phyloP scores from a whole-genome alignment of 1,284 basidiomycete genomes.

The Malassezia slooffiae region DNA sequence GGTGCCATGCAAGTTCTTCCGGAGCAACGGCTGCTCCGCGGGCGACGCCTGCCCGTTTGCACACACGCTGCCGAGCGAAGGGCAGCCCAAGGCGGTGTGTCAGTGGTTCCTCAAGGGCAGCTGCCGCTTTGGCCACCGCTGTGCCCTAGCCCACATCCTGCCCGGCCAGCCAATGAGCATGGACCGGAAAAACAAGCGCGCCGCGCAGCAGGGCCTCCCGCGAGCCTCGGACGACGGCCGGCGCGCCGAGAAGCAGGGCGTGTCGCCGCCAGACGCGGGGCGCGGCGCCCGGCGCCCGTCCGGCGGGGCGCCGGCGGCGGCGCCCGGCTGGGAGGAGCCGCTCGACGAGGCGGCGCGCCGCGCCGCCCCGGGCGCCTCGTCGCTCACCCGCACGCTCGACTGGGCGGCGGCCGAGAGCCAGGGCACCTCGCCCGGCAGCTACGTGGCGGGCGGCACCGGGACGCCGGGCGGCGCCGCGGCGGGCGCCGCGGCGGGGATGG shows the following conservation, averaged over 20 bases:
- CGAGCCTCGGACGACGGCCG: not conserved
- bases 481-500: not conserved
- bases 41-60: conserved; percentile 93
- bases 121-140: conserved; percentile 97
- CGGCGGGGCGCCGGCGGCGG: not conserved
- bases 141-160: conserved; percentile 67
- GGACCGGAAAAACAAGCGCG: conserved; percentile 97
- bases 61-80: conserved; percentile 52
- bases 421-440: not conserved
- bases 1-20: conserved; percentile 97
- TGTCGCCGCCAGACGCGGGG: not conserved
- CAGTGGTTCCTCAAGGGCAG: conserved; percentile 79
- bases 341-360: not conserved
- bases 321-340: not conserved
- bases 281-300: not conserved
- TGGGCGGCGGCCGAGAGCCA: not conserved
- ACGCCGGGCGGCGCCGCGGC: not conserved
- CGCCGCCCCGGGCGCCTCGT: not conserved
- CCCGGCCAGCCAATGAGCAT: conserved; percentile 74
- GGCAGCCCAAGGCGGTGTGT: conserved; percentile 65
- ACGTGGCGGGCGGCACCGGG: not conserved
- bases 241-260: not conserved
- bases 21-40: conserved; percentile 60
- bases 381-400: not conserved
- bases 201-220: conserved; percentile 58